phyloP scores from a whole-genome alignment of 2,329 filamentous ascomycete species.

The Clonostachys chloroleuca region DNA sequence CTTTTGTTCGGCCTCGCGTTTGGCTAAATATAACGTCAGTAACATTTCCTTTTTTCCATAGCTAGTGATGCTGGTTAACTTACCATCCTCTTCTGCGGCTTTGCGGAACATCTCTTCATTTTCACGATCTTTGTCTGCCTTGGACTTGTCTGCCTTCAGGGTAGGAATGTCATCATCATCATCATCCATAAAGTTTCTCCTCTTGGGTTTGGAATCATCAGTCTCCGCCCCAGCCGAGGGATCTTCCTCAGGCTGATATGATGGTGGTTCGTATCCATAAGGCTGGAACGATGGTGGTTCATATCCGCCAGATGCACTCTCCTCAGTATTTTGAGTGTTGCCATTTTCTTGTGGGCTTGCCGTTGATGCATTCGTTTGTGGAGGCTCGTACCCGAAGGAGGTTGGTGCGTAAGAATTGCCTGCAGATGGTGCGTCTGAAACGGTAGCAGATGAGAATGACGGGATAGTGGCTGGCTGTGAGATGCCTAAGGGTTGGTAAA shows the following conservation, averaged over 20 bases:
- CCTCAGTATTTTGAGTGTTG: constrained; percentile 10
- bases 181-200: constrained; percentile 78
- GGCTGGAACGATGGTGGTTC: constrained; percentile 60
- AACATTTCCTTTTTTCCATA: not conserved
- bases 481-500: not conserved
- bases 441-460: constrained; percentile 1
- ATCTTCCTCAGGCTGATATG: constrained; percentile 47
- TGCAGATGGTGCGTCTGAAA: not conserved
- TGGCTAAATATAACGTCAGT: constrained; percentile 37
- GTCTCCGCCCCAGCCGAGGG: constrained; percentile 34
- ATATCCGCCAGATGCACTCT: constrained; percentile 39
- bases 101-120: constrained; percentile 83
- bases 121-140: constrained; percentile 68
- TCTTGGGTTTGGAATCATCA: constrained; percentile 55
- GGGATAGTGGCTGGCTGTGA: not conserved
- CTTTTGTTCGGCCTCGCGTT: constrained; percentile 49
- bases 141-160: constrained; percentile 49
- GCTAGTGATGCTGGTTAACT: constrained; percentile 17
- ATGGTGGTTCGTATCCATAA: constrained; percentile 52
- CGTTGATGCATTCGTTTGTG: constrained; percentile 20
- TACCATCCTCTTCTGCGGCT: constrained; percentile 73
- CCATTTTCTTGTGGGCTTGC: constrained; percentile 8
- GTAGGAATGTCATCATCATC: constrained; percentile 68
- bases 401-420: constrained; percentile 14
- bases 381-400: constrained; percentile 48